phyloP scores from a whole-genome alignment of 768 basidiomycete genomes.

The Rhodotorula diobovata region DNA sequence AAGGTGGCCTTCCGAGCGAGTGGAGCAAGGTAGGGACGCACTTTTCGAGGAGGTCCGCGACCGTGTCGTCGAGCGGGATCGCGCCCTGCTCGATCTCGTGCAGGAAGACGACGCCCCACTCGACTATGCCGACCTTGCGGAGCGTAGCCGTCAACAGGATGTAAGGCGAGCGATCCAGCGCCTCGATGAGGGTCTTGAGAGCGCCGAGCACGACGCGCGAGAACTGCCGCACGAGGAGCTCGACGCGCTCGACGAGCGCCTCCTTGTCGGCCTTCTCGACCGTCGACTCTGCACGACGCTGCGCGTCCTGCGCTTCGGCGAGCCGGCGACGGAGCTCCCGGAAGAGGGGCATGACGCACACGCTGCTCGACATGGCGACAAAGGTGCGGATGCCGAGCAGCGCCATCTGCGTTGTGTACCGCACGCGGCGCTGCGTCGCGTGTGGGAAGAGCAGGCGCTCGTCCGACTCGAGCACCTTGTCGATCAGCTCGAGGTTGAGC shows the following conservation, averaged over 20 bases:
- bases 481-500: neutral
- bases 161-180: neutral
- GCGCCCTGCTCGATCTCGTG: neutral
- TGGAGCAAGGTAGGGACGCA: neutral
- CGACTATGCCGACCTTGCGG: neutral
- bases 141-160: neutral
- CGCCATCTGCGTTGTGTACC: neutral
- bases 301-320: neutral
- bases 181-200: neutral
- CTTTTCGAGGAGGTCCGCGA: neutral
- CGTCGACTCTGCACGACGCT: too few species aligned
- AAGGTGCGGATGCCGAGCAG: neutral
- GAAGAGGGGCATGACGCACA: neutral
- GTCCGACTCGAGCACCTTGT: neutral
- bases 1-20: too few species aligned
- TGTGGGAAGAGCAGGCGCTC: neutral
- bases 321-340: neutral
- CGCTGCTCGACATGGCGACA: too few species aligned
- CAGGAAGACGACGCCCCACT: neutral
- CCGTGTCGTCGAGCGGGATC: neutral
- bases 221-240: neutral
- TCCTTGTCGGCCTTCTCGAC: neutral
- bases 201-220: neutral
- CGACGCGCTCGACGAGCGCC: neutral
- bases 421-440: neutral